Evolutionary conservation across 805 yeast genomes (phyloP).

Genomic region (Tetrapisispora fleetii): DNA sequence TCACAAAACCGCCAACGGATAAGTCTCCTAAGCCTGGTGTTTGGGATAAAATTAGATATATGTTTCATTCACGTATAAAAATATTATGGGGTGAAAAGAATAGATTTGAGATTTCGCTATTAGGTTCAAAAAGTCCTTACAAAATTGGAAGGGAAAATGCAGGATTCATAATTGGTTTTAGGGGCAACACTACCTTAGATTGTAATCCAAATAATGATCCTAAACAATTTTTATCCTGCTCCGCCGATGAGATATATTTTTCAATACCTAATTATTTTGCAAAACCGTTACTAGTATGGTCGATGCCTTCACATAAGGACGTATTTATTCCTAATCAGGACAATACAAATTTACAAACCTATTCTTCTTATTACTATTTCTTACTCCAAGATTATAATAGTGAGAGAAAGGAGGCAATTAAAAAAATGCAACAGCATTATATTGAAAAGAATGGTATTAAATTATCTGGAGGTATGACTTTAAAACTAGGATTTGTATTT

Average conservation of each 20-base stretch:
- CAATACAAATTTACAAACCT: constrained; percentile 32
- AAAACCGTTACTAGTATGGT: constrained; percentile 47
- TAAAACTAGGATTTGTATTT: constrained; percentile 48
- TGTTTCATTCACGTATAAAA: constrained; percentile 61
- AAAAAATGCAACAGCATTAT: constrained; percentile 17
- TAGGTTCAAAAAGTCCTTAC: constrained; percentile 77
- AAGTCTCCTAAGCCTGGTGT: constrained; percentile 78
- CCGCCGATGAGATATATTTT: constrained; percentile 53
- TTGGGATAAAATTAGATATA: constrained; percentile 80
- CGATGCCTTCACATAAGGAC: constrained; percentile 36
- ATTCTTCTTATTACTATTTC: constrained; percentile 42
- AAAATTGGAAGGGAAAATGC: constrained; percentile 52
- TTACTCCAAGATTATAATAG: constrained; percentile 20
- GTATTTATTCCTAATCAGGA: constrained; percentile 40
- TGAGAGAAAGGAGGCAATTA: constrained; percentile 12
- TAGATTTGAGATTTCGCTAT: constrained; percentile 48
- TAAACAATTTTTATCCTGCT: constrained; percentile 51
- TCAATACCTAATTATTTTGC: constrained; percentile 69
- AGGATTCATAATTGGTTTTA: constrained; percentile 72
- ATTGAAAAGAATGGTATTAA: constrained; percentile 48
- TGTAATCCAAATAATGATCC: constrained; percentile 65
- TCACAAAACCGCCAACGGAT: constrained; percentile 84
- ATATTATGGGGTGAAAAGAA: constrained; percentile 44
- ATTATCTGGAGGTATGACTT: constrained; percentile 50
- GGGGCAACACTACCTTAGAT: constrained; percentile 46